Percentiles rank a stretch among this genome's conserved stretches.
These are phyloP conservation scores for Boletus reticuloceps DNA, from an alignment of 768 basidiomycete genomes.

Conservation along the genomic window DNA sequence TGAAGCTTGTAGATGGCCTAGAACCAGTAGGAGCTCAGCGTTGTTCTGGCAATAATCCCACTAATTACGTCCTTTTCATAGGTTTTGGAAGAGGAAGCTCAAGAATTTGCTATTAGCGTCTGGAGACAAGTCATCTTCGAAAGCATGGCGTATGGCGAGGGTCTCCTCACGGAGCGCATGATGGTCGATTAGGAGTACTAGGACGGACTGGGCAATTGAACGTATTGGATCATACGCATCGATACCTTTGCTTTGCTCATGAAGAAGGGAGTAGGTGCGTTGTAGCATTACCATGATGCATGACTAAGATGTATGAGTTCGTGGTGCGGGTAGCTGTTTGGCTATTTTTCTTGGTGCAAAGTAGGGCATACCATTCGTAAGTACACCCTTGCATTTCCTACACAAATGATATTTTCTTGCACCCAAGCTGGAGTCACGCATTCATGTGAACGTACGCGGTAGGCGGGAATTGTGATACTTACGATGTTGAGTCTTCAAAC, in stretches of 20 bases:
- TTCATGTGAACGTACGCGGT: not conserved
- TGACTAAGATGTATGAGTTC: conserved; percentile 42
- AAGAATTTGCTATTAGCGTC: conserved; percentile 68
- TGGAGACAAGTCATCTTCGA: conserved; percentile 96
- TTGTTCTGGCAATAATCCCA: not conserved
- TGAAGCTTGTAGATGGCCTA: conserved; percentile 84
- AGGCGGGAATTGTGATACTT: not conserved
- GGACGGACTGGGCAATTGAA: conserved; percentile 8
- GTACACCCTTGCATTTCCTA: conserved; percentile 50
- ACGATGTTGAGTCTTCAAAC: conserved; percentile 25
- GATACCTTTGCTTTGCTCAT: conserved; percentile 27
- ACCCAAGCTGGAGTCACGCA: conserved; percentile 11
- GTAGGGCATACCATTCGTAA: conserved; percentile 42
- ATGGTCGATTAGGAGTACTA: conserved; percentile 57
- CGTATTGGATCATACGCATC: conserved; percentile 17
- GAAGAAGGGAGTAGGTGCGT: conserved; percentile 58
- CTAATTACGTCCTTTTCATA: conserved; percentile 29
- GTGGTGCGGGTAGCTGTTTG: conserved; percentile 22
- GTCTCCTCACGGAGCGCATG: conserved; percentile 82
- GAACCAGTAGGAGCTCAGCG: conserved; percentile 70
- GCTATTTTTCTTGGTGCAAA: conserved; percentile 17
- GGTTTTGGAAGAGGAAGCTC: conserved; percentile 93
- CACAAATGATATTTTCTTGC: conserved; percentile 38
- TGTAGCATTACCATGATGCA: conserved; percentile 44
- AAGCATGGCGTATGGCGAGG: conserved; percentile 90